A percentile compares a stretch with the other conserved stretches of the same genome.
These are phyloP conservation scores for Solanum sitiens DNA, from an alignment of 257 asterid genomes.

Conservation along the genomic window DNA sequence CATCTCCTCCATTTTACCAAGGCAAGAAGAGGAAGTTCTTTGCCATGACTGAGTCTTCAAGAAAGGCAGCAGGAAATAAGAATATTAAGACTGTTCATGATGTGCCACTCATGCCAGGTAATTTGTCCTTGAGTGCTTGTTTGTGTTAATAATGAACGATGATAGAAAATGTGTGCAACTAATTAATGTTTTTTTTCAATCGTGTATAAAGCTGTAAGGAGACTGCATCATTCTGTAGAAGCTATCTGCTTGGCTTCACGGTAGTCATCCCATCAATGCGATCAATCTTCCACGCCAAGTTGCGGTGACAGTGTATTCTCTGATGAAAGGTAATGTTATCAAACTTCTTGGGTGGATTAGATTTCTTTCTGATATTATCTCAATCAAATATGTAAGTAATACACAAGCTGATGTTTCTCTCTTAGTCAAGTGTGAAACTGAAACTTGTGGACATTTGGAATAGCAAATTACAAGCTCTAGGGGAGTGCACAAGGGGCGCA, in stretches of 20 bases:
- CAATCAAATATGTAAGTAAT: no score
- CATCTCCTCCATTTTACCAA: conserved; percentile 73
- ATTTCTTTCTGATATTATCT: no score
- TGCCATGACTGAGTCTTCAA: conserved; percentile 28
- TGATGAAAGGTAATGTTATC: no score
- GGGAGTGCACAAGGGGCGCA: no score
- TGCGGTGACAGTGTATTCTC: conserved; percentile 14
- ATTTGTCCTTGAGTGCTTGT: neutral
- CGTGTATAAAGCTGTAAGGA: conserved; percentile 21
- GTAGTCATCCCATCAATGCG: conserved; percentile 12
- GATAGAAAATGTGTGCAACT: neutral
- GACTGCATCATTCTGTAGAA: conserved; percentile 17
- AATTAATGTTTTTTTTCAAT: neutral
- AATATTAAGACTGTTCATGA: neutral
- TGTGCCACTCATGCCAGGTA: conserved; percentile 24
- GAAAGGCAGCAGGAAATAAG: conserved; percentile 18
- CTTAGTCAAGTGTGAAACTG: no score
- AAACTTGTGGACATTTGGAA: no score
- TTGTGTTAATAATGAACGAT: neutral
- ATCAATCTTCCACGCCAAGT: conserved; percentile 14
- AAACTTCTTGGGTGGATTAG: no score
- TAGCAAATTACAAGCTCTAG: no score
- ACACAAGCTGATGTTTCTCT: no score
- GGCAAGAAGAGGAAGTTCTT: conserved; percentile 37
- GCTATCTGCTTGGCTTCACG: conserved; percentile 13